phyloP scores from a whole-genome alignment of 495 filamentous ascomycete species.

The Daldinia caldariorum region DNA sequence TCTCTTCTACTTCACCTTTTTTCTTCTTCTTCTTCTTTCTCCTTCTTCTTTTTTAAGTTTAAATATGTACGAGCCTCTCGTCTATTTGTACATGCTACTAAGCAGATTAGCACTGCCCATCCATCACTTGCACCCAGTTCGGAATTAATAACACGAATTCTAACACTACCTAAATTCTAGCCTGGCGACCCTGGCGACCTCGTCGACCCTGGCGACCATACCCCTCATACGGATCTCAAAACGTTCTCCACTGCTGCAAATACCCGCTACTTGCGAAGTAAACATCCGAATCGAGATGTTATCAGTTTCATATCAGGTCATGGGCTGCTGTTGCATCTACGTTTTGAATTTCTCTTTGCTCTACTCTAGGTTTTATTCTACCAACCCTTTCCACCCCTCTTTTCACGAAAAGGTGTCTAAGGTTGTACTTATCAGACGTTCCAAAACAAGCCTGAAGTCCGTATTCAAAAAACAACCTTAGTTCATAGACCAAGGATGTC shows the following conservation, averaged over 20 bases:
- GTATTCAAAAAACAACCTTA: background rate
- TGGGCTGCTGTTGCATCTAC: constrained; percentile 16
- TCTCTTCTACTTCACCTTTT: too few species aligned
- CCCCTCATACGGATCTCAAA: constrained; percentile 27
- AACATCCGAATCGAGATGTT: constrained; percentile 27
- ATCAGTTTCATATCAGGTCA: constrained; percentile 24
- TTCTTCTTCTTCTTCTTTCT: too few species aligned
- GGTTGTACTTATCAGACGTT: background rate
- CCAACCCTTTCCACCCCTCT: too few species aligned
- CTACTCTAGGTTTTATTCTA: constrained; percentile 12
- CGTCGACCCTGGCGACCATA: constrained; percentile 3
- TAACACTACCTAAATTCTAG: background rate
- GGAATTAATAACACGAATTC: too few species aligned
- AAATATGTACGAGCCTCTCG: too few species aligned
- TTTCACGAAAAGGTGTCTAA: background rate
- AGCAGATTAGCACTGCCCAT: too few species aligned
- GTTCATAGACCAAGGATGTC: constrained; percentile 6
- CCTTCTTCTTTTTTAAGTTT: too few species aligned
- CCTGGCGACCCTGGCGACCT: constrained; percentile 8
- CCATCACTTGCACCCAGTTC: too few species aligned
- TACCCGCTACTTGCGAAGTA: constrained; percentile 4
- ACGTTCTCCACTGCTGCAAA: constrained; percentile 19
- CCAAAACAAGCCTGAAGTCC: background rate
- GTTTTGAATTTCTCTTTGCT: constrained; percentile 31
- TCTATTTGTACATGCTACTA: too few species aligned